phyloP scores from a whole-genome alignment of 2,329 filamentous ascomycete species.

The Gyromitra esculenta region DNA sequence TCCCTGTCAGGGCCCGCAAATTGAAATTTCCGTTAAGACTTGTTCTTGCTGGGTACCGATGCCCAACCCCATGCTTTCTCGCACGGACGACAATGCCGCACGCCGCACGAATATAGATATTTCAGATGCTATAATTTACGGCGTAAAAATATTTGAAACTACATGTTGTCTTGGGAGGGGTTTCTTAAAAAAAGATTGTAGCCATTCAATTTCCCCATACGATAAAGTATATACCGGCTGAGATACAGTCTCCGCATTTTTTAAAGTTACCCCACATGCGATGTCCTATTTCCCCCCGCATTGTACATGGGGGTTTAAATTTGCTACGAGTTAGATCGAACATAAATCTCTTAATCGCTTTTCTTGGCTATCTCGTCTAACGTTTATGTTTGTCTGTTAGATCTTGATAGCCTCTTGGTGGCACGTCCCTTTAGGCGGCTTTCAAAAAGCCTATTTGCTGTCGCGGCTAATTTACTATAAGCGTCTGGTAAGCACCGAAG shows the following conservation, averaged over 20 bases:
- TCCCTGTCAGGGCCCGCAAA: neutral
- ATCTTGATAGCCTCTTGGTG: neutral
- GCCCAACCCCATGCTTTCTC: too few relatives aligned
- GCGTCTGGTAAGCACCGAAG: slow-evolving; percentile 21
- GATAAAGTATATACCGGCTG: slow-evolving; percentile 2
- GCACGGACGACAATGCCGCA: neutral
- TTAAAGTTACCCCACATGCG: slow-evolving; percentile 34
- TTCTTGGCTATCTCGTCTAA: neutral
- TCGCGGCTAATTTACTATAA: slow-evolving; percentile 34
- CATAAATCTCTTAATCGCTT: neutral
- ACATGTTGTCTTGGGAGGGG: too few relatives aligned
- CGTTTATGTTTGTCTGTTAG: neutral
- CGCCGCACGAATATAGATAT: too few relatives aligned
- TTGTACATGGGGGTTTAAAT: slow-evolving; percentile 1
- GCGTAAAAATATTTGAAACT: too few relatives aligned
- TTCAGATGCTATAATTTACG: too few relatives aligned
- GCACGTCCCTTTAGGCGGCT: slow-evolving; percentile 24
- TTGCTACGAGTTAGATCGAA: neutral
- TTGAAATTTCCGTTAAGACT: neutral
- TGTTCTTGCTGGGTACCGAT: neutral
- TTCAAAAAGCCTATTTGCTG: slow-evolving; percentile 5
- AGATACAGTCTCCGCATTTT: slow-evolving; percentile 21
- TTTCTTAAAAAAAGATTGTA: too few relatives aligned
- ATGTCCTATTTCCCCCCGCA: slow-evolving; percentile 27
- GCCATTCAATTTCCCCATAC: neutral